phyloP scores from a whole-genome alignment of 108 stramenopile genomes.

The Parietichytrium sp. region DNA sequence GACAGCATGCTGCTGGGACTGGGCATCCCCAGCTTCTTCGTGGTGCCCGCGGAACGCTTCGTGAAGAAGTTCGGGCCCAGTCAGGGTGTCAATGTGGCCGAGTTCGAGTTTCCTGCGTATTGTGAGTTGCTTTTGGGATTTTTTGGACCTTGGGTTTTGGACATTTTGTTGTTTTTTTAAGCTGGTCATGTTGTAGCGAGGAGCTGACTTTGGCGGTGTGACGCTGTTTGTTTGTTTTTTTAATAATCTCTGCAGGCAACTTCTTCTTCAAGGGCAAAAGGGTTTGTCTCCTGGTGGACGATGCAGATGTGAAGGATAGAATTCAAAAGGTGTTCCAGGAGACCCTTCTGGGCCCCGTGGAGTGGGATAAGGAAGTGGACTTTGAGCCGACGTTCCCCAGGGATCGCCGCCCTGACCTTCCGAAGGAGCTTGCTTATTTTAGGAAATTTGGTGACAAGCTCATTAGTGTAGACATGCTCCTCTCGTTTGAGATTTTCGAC shows the following conservation, averaged over 20 bases:
- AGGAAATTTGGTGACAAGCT: constrained; percentile 76
- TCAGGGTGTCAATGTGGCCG: constrained; percentile 47
- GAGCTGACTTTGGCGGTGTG: too few species aligned
- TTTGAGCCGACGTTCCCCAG: constrained; percentile 73
- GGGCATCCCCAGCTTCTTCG: constrained; percentile 44
- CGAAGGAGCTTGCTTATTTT: constrained; percentile 81
- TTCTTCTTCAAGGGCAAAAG: constrained; percentile 30
- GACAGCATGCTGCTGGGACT: constrained; percentile 49
- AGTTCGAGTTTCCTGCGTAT: constrained; percentile 54
- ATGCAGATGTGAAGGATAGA: constrained; percentile 37
- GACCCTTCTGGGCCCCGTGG: constrained; percentile 46
- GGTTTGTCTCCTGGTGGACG: constrained; percentile 47
- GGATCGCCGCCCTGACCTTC: constrained; percentile 78
- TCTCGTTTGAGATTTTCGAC: constrained; percentile 77
- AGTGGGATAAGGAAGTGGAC: constrained; percentile 54
- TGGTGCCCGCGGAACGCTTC: constrained; percentile 46
- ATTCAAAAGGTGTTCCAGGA: constrained; percentile 50
- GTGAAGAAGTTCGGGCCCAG: constrained; percentile 41
- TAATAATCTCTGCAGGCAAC: too few species aligned
- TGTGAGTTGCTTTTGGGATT: constrained; percentile 51
- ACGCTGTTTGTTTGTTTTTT: too few species aligned
- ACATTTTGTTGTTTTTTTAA: too few species aligned
- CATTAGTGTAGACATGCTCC: constrained; percentile 70
- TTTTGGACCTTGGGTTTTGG: too few species aligned
- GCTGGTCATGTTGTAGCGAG: too few species aligned